Evolutionary conservation across 208 protist species (phyloP).

Genomic region (Crithidia bombi): DNA sequence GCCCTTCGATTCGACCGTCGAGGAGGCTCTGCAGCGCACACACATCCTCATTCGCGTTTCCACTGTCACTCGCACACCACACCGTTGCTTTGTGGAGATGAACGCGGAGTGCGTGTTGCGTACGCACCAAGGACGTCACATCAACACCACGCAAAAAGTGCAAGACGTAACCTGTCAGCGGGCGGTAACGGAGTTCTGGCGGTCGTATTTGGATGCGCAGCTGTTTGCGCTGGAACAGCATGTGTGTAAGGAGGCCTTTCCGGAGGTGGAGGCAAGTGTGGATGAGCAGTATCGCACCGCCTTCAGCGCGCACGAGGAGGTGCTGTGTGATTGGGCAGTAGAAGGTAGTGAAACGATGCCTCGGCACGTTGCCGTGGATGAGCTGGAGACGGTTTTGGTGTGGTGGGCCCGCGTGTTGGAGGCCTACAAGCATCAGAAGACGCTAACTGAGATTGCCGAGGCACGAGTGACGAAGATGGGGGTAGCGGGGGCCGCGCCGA

Average conservation of each 20-base stretch:
- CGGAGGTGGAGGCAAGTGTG: constrained; percentile 1
- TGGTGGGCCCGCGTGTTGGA: constrained; percentile 33
- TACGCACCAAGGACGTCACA: constrained; percentile 7
- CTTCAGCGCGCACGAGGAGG: constrained; percentile 37
- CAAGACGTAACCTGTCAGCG: not conserved
- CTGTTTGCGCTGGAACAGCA: constrained; percentile 10
- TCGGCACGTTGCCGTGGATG: constrained; percentile 22
- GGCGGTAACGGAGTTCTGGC: constrained; percentile 14
- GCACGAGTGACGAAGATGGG: constrained; percentile 20
- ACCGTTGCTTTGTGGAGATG: constrained; percentile 62
- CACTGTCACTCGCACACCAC: constrained; percentile 41
- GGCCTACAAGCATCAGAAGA: constrained; percentile 48
- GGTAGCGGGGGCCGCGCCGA: constrained; percentile 19
- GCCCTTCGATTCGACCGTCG: constrained; percentile 43
- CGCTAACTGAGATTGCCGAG: constrained; percentile 37
- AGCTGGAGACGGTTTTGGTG: constrained; percentile 44
- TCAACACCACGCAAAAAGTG: constrained; percentile 5
- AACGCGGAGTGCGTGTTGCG: constrained; percentile 29
- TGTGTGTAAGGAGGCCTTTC: constrained; percentile 19
- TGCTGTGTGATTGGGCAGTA: constrained; percentile 39
- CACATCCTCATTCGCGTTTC: constrained; percentile 36
- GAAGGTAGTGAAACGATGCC: constrained; percentile 13
- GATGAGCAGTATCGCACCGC: constrained; percentile 11
- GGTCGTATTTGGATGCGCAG: constrained; percentile 16
- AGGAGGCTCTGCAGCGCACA: constrained; percentile 10